Percentiles rank a stretch among this genome's conserved stretches.
These are phyloP conservation scores for Solidago caesia DNA, from an alignment of 129 eudicot genomes.

Conservation along the genomic window DNA sequence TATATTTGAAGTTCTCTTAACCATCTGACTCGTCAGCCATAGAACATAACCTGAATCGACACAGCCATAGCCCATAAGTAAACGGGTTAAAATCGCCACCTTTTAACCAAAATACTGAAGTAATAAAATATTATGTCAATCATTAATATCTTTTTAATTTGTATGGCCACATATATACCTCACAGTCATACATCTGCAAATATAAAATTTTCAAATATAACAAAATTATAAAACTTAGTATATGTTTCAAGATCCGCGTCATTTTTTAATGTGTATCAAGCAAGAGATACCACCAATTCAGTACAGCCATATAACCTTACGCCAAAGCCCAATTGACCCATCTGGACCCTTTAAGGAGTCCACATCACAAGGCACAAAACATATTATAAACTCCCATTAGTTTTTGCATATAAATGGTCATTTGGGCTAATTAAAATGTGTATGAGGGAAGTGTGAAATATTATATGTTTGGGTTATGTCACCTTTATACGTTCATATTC, in stretches of 20 bases:
- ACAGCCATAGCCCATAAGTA: no score
- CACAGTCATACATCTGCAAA: background rate
- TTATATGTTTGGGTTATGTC: slow-evolving; percentile 6
- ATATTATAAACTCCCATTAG: background rate
- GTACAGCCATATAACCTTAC: background rate
- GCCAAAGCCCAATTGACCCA: background rate
- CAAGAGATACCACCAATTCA: background rate
- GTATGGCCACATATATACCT: background rate
- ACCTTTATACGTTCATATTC: slow-evolving; percentile 86
- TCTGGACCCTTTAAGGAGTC: background rate
- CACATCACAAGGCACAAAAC: background rate
- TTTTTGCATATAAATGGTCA: background rate
- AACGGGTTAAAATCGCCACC: no score
- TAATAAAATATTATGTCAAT: no score
- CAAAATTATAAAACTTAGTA: background rate
- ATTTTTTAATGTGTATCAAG: background rate
- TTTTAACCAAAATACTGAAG: no score
- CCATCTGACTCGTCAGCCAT: no score
- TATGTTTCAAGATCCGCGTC: background rate
- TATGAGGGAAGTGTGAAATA: background rate
- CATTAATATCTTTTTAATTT: no score
- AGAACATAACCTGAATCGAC: no score
- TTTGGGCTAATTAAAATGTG: background rate
- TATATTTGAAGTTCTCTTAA: no score
- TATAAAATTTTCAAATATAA: background rate